These are phyloP conservation scores for Aureobasidium sp. DNA, from an alignment of 2,329 filamentous ascomycete species.

Conservation along the genomic window DNA sequence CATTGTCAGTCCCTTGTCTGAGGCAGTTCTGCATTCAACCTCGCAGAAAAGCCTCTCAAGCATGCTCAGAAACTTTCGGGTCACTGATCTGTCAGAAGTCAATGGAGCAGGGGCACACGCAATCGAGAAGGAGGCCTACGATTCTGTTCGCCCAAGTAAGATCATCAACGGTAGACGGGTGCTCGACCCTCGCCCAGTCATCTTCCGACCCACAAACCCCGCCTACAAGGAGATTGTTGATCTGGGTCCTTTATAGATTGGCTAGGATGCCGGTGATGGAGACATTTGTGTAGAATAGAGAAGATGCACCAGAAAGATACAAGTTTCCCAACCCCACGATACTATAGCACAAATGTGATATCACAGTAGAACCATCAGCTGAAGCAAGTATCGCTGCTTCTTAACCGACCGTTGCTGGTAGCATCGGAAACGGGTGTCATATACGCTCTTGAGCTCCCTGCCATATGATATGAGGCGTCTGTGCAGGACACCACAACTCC, in stretches of 20 bases:
- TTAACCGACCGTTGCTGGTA: no score
- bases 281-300: not conserved
- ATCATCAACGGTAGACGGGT: not conserved
- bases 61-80: not conserved
- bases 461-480: no score
- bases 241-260: not conserved
- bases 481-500: not conserved
- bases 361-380: no score
- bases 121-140: not conserved
- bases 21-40: not conserved
- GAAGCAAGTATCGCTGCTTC: no score
- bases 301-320: not conserved
- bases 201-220: not conserved
- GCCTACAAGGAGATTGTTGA: not conserved
- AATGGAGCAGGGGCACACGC: not conserved
- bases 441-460: no score
- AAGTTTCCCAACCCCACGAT: not conserved
- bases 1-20: not conserved
- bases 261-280: not conserved
- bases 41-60: not conserved
- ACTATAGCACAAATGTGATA: not conserved
- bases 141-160: not conserved
- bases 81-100: not conserved
- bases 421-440: no score
- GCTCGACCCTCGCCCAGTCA: not conserved